Evolutionary conservation across 306 rosid genomes (phyloP), one percentile per base, ranked within the genome.

Genomic region (Begonia peltatifolia): DNA sequence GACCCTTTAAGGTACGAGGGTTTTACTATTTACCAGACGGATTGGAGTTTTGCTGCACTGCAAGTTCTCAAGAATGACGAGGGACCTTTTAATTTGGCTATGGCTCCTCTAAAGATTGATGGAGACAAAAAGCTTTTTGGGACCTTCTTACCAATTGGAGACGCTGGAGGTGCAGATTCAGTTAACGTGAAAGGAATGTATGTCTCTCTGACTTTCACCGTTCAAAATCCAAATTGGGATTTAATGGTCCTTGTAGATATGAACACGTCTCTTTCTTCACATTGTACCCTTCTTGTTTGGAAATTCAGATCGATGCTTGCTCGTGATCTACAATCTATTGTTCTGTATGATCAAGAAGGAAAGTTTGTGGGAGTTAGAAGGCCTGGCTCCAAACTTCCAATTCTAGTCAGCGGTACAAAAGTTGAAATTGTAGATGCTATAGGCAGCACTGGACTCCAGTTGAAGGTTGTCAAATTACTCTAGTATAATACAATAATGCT

Each of bases 41-140:
- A 90, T 65, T 90, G 97, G 97, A 77, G 95, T 63, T 62, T 85
- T 68, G 80, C 94, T 1, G 80, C 97, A 6, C 68, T 90, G 50
- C 97, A 90, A 76, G 56, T 90, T 61, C 83, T 83, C 23, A 76
- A 85, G 82, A 74, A 90, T 68, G 69, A 79, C 38, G 87, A 90
- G 69, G 94, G 97, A 63, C 97, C 97, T 47, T 90, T 74, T 66
- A 90, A 90, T 73, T 79, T 90, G 75, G 95, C 97, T 43, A 56
- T 83, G 94, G 97, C 94, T 3, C 95, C 95, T 64, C 79, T 90
- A 59, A 47, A 90, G 80, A 63, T 90, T 71, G 86, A 83, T 35
- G 95, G 97, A 60, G 95, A 90, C 78, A 90, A 90, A 87, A 85
- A 85, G 75, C 94, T 85, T 58, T 90, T 30, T 54, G 95, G 92